Base-by-base conservation (phyloP, 2,329 filamentous ascomycete species). In the Cercospora beticola region DNA sequence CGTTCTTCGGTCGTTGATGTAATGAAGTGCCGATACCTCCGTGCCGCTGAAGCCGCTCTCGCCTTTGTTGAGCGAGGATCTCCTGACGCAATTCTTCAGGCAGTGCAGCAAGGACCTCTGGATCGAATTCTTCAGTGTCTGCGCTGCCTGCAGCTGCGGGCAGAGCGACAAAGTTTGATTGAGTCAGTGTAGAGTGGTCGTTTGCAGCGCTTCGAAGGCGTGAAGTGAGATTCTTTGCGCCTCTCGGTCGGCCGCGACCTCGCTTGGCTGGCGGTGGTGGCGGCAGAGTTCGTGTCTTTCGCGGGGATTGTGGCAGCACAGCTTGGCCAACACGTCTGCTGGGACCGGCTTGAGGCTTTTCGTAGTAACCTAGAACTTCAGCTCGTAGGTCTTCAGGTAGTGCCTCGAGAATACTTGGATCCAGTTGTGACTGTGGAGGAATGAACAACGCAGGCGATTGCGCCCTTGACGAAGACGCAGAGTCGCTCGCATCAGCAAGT, bases 361-460 rank as follows among this genome's bases (percentile, higher is more conserved):
- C 78, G 74, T 97, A 97, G 36, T 90, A 89, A 2, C 87, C 89
- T 8, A 97, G 80, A 0, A 98, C 84, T 79, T 98, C 95, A 1
- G 89, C 88, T 70, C 94, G 92, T 77, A 99, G 88, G 70, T 97
- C 93, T 43, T 91, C 89, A 0, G 95, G 95, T 0, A 99, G 83
- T 0, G 92, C 92, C 52, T 90, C 87, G 70, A 98, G 90, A 1
- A 93, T 91, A 52, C 94, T 92, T 0, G 89, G 89, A 75, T 99
- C 95, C 21, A 98, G 85, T 74, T 97, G 92, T 0, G 93, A 90
- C 28, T 92, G 89, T 2, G 87, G 87, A 3, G 89, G 79, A 6
- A 82, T 75, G 30, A 81, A 78, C 28, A 78, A 75, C 23, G 76
- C 70, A 12, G 73, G 76, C 6, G 75, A 74, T 26, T 76, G 72